Base-by-base conservation (phyloP, 768 basidiomycete genomes). In the Boletellus emodensis region DNA sequence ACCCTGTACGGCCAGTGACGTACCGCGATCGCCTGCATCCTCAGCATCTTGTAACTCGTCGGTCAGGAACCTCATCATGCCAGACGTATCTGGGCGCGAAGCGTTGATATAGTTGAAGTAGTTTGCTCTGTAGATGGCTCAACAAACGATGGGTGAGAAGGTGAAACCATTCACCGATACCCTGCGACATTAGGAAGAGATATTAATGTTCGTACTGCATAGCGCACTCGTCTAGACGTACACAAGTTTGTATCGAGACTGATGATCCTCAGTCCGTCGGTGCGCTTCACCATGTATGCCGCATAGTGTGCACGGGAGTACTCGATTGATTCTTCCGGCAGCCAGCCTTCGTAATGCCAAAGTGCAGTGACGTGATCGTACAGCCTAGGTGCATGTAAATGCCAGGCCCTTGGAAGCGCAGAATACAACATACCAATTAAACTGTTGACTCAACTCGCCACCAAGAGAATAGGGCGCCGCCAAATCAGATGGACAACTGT, bases 51-150 rank as follows among this genome's bases (percentile, higher is more conserved):
- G 87, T 13, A 90, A 69, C 62, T 90, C 85, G 52, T 87, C 82
- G 6, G 87, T 89, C 55, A 90, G 59, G 68, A 87, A 89, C 34
- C 84, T 75, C 57, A 90, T 71, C 81, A 89, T 85, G 18, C 87
- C 87, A 39, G 84, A 88, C 36, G 73, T 72, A 64, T 90, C 88
- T 11, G 83, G 78, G 22, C 78, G 63, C 20, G 81, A 82, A 60
- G 86, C 75, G 58, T 90, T 87, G 68, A 90, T 83, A 60, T 84
- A 90, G 63, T 84, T 85, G 70, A 88, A 86, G 55, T 78, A 81
- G 62, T 90, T 90, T 12, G 81, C 72, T 43, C 82, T 82, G 54
- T 56, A 48, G 37, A 42, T 40, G 33, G 35, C 7, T 55, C 33
- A 53, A 55, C 48, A 48, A 20, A 45, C 17, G 17, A 40, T 4